Conservation (phyloP, 2,329 filamentous ascomycete genomes). For the Penicillium brevicompactum region DNA sequence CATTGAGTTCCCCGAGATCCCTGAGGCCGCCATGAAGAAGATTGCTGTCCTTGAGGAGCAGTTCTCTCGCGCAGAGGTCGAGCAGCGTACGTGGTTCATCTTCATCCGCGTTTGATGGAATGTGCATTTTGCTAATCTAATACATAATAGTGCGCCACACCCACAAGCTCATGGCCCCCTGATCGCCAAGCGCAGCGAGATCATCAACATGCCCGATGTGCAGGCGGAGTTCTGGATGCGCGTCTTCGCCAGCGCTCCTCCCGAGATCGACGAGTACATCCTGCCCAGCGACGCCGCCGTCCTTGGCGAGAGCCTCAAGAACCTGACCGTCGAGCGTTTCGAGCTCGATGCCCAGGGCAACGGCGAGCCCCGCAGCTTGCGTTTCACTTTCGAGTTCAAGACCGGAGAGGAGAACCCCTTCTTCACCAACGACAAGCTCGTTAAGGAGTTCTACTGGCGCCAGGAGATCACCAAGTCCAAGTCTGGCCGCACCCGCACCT, state of each 20-base stretch:
- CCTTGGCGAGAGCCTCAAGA: constrained; percentile 68
- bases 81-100: constrained; percentile 69
- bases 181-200: constrained; percentile 72
- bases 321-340: constrained; percentile 75
- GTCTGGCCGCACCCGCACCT: constrained; percentile 56
- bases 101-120: background rate
- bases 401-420: constrained; percentile 67
- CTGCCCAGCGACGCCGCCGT: constrained; percentile 72
- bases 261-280: constrained; percentile 85
- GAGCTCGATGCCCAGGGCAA: constrained; percentile 63
- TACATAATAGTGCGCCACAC: constrained; percentile 67
- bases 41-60: constrained; percentile 79
- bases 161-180: constrained; percentile 66
- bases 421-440: constrained; percentile 75
- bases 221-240: constrained; percentile 83
- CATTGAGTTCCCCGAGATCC: constrained; percentile 35
- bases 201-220: constrained; percentile 66
- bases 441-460: constrained; percentile 92
- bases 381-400: constrained; percentile 75
- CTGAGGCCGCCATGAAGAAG: constrained; percentile 57
- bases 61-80: constrained; percentile 79
- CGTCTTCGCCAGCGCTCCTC: constrained; percentile 83
- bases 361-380: constrained; percentile 79
- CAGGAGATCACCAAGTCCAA: constrained; percentile 52
- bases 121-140: constrained; percentile 1